These are phyloP conservation scores for Carpinus viminea DNA, from an alignment of 306 rosid species.

Conservation along the genomic window DNA sequence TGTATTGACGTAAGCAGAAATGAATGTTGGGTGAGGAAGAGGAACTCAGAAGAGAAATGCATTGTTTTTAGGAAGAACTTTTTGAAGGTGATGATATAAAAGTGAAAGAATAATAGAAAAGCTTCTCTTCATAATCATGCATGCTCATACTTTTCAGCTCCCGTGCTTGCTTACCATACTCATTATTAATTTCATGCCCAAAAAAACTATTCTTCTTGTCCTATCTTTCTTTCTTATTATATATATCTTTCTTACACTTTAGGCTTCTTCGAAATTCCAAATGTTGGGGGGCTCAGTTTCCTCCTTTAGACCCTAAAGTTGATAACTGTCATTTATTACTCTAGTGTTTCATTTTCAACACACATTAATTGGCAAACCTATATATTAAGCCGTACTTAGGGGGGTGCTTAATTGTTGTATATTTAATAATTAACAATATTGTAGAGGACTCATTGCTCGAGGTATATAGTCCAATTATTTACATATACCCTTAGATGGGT, in stretches of 20 bases:
- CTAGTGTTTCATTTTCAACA: constrained; percentile 11
- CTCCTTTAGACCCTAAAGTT: constrained; percentile 20
- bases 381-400: constrained; percentile 24
- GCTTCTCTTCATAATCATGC: constrained; percentile 28
- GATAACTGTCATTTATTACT: constrained; percentile 11
- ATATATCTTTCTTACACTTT: constrained; percentile 29
- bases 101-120: constrained; percentile 15
- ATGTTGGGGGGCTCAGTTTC: constrained; percentile 28
- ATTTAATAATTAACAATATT: not conserved
- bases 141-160: constrained; percentile 37
- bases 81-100: constrained; percentile 37
- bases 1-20: constrained; percentile 41
- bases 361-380: constrained; percentile 23
- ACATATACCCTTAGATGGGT: not conserved
- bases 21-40: constrained; percentile 12
- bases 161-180: constrained; percentile 48
- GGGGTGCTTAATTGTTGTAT: constrained; percentile 9
- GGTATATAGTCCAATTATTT: constrained; percentile 7
- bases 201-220: constrained; percentile 35
- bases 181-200: constrained; percentile 31
- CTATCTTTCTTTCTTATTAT: constrained; percentile 7
- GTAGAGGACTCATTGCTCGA: constrained; percentile 47
- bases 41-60: constrained; percentile 1
- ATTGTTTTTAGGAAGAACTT: constrained; percentile 35
- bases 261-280: constrained; percentile 61